These are phyloP conservation scores for Diutina ranongensis DNA, from an alignment of 1,139 yeast genomes.

Conservation along the genomic window DNA sequence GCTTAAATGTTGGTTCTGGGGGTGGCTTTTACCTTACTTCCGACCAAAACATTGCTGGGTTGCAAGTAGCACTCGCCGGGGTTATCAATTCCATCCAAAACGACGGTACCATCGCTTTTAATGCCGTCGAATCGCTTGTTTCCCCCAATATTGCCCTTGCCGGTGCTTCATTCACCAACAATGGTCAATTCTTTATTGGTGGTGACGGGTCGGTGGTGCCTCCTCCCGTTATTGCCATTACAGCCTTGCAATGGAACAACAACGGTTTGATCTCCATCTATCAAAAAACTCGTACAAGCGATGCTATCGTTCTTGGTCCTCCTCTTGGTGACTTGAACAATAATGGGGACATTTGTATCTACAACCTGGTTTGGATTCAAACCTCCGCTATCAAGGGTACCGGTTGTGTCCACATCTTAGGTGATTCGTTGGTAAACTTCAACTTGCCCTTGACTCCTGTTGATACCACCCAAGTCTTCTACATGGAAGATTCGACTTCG, in stretches of 20 bases:
- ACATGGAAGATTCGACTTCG: neutral
- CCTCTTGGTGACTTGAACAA: constrained; percentile 4
- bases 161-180: constrained; percentile 5
- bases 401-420: constrained; percentile 2
- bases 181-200: constrained; percentile 1
- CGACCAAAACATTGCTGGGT: neutral
- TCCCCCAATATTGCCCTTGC: constrained; percentile 1
- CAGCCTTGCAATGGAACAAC: neutral
- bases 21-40: constrained; percentile 4
- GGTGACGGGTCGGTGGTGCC: neutral
- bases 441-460: constrained; percentile 4
- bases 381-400: neutral
- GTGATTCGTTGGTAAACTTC: constrained; percentile 1
- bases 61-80: neutral
- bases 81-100: neutral
- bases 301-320: neutral
- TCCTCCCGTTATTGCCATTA: neutral
- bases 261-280: neutral
- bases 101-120: neutral
- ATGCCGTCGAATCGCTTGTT: neutral
- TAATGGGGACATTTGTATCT: constrained; percentile 3
- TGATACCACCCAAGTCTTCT: constrained; percentile 2
- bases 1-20: constrained; percentile 1
- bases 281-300: neutral
- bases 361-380: neutral